Conservation (phyloP, 257 asterid genomes). For the Linderniella brevidens region DNA sequence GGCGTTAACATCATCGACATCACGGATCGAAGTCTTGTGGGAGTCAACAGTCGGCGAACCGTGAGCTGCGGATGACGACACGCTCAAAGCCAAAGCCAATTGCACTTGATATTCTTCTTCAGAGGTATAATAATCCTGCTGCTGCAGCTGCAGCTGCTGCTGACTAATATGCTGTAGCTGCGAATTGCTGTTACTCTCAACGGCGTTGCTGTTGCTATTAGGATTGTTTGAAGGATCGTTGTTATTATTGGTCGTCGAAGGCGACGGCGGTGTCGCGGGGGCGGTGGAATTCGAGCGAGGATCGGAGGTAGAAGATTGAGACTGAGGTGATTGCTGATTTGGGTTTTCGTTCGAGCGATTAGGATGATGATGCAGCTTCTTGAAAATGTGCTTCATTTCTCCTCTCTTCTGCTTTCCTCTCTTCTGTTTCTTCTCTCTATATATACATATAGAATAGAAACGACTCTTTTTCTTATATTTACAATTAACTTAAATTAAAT, state of each 20-base stretch:
- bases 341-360: slow-evolving; percentile 86
- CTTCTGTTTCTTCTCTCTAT: slow-evolving; percentile 1
- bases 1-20: slow-evolving; percentile 29
- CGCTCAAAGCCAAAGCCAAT: slow-evolving; percentile 89
- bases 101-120: slow-evolving; percentile 96
- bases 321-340: slow-evolving; percentile 19
- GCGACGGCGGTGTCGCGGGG: slow-evolving; percentile 11
- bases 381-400: slow-evolving; percentile 90
- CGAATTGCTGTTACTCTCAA: slow-evolving; percentile 13
- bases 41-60: slow-evolving; percentile 23
- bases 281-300: slow-evolving; percentile 17
- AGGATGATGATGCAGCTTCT: slow-evolving; percentile 87
- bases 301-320: slow-evolving; percentile 18
- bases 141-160: slow-evolving; percentile 21
- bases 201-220: slow-evolving; percentile 8
- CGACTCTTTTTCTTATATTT: background rate
- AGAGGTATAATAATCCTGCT: slow-evolving; percentile 66
- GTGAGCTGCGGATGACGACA: slow-evolving; percentile 46
- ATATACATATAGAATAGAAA: background rate
- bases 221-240: slow-evolving; percentile 11
- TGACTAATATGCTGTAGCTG: too few species aligned
- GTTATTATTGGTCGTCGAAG: slow-evolving; percentile 9
- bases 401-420: slow-evolving; percentile 2
- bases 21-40: slow-evolving; percentile 29
- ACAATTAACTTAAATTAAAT: too few species aligned